A percentile compares a stretch with the other conserved stretches of the same genome.
phyloP scores from a whole-genome alignment of 208 protist species.

The Endotrypanum monterogeii region DNA sequence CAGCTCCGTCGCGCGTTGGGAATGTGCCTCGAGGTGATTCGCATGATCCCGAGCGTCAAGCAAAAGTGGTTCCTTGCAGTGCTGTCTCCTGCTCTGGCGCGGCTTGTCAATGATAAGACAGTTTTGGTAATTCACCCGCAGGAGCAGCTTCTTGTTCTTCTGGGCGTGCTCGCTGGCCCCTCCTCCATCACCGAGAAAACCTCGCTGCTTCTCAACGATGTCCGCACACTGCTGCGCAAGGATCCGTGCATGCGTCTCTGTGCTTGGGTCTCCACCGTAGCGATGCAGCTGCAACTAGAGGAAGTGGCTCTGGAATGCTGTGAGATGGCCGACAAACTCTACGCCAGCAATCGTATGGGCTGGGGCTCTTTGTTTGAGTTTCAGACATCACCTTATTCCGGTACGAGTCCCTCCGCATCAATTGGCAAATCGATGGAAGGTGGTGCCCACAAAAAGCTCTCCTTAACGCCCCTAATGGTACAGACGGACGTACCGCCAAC shows the following conservation, averaged over 20 bases:
- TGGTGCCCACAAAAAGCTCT: constrained; percentile 13
- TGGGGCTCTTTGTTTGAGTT: constrained; percentile 56
- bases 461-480: neutral
- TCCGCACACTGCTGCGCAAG: constrained; percentile 41
- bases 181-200: constrained; percentile 38
- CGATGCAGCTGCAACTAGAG: constrained; percentile 61
- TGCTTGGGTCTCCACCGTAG: constrained; percentile 56
- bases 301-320: constrained; percentile 69
- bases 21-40: constrained; percentile 53
- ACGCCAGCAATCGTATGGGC: constrained; percentile 64
- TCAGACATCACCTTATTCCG: constrained; percentile 4
- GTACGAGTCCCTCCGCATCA: constrained; percentile 11
- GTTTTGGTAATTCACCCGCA: constrained; percentile 45
- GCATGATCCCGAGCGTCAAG: constrained; percentile 37
- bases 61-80: constrained; percentile 55
- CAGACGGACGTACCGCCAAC: neutral
- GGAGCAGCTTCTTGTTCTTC: constrained; percentile 68
- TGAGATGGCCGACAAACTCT: constrained; percentile 68
- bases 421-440: neutral
- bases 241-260: constrained; percentile 85
- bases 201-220: constrained; percentile 52
- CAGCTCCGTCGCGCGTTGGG: constrained; percentile 59
- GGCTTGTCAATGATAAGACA: constrained; percentile 45
- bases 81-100: constrained; percentile 57
- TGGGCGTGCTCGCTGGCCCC: constrained; percentile 56